Percentiles rank a stretch among this genome's conserved stretches.
Conservation (phyloP, 2,329 filamentous ascomycete genomes). For the Colletotrichum eleusines region DNA sequence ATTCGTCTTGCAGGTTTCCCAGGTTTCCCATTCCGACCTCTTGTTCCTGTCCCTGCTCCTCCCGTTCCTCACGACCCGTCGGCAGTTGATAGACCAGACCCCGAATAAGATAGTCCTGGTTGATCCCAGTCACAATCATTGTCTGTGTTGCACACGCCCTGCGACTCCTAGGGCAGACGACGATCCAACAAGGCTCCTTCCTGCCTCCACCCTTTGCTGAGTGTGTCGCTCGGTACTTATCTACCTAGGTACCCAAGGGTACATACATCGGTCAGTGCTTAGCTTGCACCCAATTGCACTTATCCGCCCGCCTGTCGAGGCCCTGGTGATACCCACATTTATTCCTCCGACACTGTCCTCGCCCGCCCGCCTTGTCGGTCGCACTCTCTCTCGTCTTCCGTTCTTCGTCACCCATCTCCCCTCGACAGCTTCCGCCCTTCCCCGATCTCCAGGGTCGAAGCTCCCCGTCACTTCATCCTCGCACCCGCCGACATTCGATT, state of each 20-base stretch:
- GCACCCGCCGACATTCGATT: slow-evolving; percentile 17
- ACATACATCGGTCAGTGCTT: slow-evolving; percentile 20
- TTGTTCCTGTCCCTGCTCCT: not conserved
- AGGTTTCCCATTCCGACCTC: not conserved
- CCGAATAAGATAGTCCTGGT: slow-evolving; percentile 9
- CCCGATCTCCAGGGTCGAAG: slow-evolving; percentile 25
- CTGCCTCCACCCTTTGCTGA: slow-evolving; percentile 11
- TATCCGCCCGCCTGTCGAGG: slow-evolving; percentile 39
- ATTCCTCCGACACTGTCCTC: slow-evolving; percentile 41
- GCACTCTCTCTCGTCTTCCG: slow-evolving; percentile 40
- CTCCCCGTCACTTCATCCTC: slow-evolving; percentile 34
- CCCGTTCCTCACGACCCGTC: not conserved
- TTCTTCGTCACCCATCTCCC: slow-evolving; percentile 40
- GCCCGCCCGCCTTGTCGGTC: slow-evolving; percentile 39
- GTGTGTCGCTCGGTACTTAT: slow-evolving; percentile 15
- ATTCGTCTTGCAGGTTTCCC: not conserved
- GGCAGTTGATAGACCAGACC: slow-evolving; percentile 10
- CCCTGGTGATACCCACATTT: slow-evolving; percentile 41
- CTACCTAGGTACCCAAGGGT: slow-evolving; percentile 3
- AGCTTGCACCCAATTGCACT: slow-evolving; percentile 32
- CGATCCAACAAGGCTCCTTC: slow-evolving; percentile 28
- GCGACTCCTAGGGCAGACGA: slow-evolving; percentile 10
- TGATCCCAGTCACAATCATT: not conserved
- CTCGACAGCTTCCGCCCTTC: slow-evolving; percentile 37
- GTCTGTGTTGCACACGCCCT: slow-evolving; percentile 12